A percentile compares a stretch with the other conserved stretches of the same genome.
Conservation (phyloP, 768 basidiomycete species). For the Cyclocybe aegerita region DNA sequence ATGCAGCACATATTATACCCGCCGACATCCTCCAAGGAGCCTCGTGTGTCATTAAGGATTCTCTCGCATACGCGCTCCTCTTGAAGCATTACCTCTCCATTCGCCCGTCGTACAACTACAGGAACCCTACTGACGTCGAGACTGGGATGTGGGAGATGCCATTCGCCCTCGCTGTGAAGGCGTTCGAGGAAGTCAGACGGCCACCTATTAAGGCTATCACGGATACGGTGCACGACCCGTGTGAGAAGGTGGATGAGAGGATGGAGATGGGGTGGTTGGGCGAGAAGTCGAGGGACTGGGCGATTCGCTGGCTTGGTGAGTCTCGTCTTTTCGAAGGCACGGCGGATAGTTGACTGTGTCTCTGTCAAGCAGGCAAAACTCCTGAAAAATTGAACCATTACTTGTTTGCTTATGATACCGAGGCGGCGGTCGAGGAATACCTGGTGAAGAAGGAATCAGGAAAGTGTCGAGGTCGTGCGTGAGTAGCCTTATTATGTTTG, state of each 20-base stretch:
- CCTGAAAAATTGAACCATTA: too few relatives aligned
- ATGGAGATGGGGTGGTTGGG: slow-evolving; percentile 28
- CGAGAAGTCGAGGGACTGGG: slow-evolving; percentile 31
- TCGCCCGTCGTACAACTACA: not conserved
- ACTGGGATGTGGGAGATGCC: not conserved
- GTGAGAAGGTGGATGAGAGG: slow-evolving; percentile 26
- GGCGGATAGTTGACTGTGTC: not conserved
- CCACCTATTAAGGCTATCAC: slow-evolving; percentile 28
- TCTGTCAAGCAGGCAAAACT: too few relatives aligned
- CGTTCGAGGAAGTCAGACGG: slow-evolving; percentile 34
- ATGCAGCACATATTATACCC: slow-evolving; percentile 45
- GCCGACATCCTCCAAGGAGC: slow-evolving; percentile 42
- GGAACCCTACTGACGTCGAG: not conserved
- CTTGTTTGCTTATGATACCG: too few relatives aligned
- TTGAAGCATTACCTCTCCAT: slow-evolving; percentile 29
- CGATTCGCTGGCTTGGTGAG: slow-evolving; percentile 32
- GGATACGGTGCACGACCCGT: slow-evolving; percentile 26
- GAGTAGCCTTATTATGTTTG: too few relatives aligned
- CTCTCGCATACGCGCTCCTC: slow-evolving; percentile 32
- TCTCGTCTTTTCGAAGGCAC: slow-evolving; percentile 18
- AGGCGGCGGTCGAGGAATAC: too few relatives aligned
- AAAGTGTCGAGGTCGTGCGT: too few relatives aligned
- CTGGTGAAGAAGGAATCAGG: too few relatives aligned
- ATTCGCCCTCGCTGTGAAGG: slow-evolving; percentile 21
- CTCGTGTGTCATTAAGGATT: slow-evolving; percentile 40